These are phyloP conservation scores for Cruciata laevipes DNA, from an alignment of 257 asterid species.

Conservation along the genomic window DNA sequence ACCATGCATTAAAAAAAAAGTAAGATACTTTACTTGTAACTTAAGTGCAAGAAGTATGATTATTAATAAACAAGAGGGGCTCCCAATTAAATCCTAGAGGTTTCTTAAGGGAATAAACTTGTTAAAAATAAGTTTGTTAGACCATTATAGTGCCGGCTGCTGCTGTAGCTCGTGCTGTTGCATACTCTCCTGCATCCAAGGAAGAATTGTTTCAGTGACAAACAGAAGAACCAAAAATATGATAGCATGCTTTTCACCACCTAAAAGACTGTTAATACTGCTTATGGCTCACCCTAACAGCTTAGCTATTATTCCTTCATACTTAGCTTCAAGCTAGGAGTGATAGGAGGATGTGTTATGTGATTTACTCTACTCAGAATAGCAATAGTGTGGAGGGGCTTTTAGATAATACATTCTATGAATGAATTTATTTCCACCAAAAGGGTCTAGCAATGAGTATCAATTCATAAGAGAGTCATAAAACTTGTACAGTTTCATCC, in stretches of 20 bases:
- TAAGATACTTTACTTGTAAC: not conserved
- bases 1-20: slow-evolving; percentile 11
- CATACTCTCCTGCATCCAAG: slow-evolving; percentile 65
- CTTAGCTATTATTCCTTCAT: not conserved
- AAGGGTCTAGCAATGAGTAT: not conserved
- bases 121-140: slow-evolving; percentile 15
- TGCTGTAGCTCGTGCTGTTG: slow-evolving; percentile 72
- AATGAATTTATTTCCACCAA: not conserved
- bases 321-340: not conserved
- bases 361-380: not conserved
- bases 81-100: not conserved
- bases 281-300: not conserved
- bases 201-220: slow-evolving; percentile 14
- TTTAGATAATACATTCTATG: not conserved
- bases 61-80: not conserved
- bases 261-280: not conserved
- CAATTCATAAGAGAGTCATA: not conserved
- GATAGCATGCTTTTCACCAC: not conserved
- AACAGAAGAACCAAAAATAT: not conserved
- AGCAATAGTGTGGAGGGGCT: not conserved
- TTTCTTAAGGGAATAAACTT: not conserved
- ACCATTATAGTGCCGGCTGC: slow-evolving; percentile 87
- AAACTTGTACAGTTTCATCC: not conserved
- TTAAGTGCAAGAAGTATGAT: not conserved
- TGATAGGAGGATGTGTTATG: not conserved